phyloP scores from a whole-genome alignment of 2,329 filamentous ascomycete genomes.

The Ophiostoma fasciatum region DNA sequence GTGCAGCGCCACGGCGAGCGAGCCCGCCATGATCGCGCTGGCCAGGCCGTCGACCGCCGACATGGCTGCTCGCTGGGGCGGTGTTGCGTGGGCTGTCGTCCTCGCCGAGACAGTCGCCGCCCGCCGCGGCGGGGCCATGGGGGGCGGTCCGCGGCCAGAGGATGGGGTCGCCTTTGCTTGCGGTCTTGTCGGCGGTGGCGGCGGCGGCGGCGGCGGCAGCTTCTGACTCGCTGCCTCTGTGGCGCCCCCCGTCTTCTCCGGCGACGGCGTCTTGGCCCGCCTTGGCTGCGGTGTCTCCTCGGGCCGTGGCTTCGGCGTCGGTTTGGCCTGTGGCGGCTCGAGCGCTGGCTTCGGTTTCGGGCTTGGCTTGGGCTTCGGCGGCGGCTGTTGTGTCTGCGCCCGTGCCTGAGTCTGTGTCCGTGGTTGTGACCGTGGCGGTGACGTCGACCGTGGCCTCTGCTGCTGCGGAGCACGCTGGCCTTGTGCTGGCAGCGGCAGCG shows the following conservation, averaged over 20 bases:
- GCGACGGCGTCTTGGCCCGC: too few relatives aligned
- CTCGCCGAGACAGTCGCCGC: too few relatives aligned
- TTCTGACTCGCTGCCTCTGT: too few relatives aligned
- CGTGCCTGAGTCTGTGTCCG: too few relatives aligned
- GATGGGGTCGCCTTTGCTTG: too few relatives aligned
- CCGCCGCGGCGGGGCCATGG: not conserved
- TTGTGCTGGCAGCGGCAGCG: conserved; percentile 11
- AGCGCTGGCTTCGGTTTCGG: not conserved
- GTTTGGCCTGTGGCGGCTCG: too few relatives aligned
- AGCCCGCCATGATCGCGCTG: conserved; percentile 61
- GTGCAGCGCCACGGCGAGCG: conserved; percentile 49
- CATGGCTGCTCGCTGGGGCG: too few relatives aligned
- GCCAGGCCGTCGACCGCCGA: conserved; percentile 50
- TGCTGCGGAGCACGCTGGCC: not conserved
- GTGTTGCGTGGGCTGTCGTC: too few relatives aligned
- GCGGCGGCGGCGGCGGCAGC: too few relatives aligned
- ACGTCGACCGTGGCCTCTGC: not conserved
- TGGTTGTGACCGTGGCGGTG: not conserved
- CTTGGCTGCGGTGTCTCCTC: too few relatives aligned
- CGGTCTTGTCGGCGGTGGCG: too few relatives aligned
- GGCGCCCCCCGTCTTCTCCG: too few relatives aligned
- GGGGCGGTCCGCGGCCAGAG: not conserved
- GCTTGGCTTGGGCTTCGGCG: not conserved
- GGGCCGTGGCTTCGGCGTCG: not conserved
- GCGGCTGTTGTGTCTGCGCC: not conserved